Conservation (phyloP, 2,329 filamentous ascomycete genomes). For the Hymenoscyphus fraxineus region DNA sequence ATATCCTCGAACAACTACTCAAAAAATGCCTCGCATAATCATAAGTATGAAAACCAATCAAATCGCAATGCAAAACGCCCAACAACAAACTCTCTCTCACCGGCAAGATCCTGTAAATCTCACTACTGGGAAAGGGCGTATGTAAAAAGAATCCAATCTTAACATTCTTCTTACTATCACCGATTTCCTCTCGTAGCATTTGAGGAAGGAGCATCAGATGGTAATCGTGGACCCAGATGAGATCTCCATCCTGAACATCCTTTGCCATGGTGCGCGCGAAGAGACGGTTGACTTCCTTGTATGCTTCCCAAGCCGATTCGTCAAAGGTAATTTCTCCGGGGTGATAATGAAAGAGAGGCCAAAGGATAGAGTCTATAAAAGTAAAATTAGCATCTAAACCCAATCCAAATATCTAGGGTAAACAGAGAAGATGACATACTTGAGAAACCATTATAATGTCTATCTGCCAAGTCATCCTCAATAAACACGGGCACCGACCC, state of each 20-base stretch:
- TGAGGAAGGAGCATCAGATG: slow-evolving; percentile 95
- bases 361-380: slow-evolving; percentile 81
- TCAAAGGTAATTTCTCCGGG: slow-evolving; percentile 98
- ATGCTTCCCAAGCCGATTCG: slow-evolving; percentile 89
- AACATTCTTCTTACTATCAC: slow-evolving; percentile 77
- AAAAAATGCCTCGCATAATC: slow-evolving; percentile 98
- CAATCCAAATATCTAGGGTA: not conserved
- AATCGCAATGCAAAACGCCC: slow-evolving; percentile 86
- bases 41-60: slow-evolving; percentile 98
- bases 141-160: slow-evolving; percentile 99
- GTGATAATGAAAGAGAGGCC: slow-evolving; percentile 98
- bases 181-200: slow-evolving; percentile 90
- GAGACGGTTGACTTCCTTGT: slow-evolving; percentile 85
- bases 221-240: slow-evolving; percentile 98
- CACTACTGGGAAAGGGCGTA: slow-evolving; percentile 92
- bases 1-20: slow-evolving; percentile 90
- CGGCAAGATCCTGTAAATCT: slow-evolving; percentile 93
- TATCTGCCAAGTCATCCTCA: slow-evolving; percentile 86
- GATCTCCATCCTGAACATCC: slow-evolving; percentile 86
- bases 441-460: slow-evolving; percentile 96
- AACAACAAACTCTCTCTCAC: slow-evolving; percentile 85
- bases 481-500: slow-evolving; percentile 89
- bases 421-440: slow-evolving; percentile 54
- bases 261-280: slow-evolving; percentile 86
- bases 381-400: slow-evolving; percentile 11